Percentiles rank a stretch among this genome's conserved stretches.
phyloP scores from a whole-genome alignment of 2,329 filamentous ascomycete genomes.

The Chrysosporium keratinophilum region DNA sequence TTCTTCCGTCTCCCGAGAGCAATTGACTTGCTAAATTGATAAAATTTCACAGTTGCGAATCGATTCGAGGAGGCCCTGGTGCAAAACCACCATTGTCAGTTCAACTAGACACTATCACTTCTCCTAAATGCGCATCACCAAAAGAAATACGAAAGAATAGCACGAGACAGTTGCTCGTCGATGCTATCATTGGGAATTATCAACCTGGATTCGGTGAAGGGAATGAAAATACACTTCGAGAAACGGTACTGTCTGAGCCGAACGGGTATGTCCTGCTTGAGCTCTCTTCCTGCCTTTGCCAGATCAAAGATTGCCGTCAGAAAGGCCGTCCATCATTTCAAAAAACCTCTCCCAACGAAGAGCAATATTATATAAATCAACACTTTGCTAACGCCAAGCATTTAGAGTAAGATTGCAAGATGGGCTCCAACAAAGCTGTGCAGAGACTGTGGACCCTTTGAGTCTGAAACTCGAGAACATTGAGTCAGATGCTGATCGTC shows the following conservation, averaged over 20 bases:
- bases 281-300: neutral
- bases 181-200: neutral
- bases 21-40: neutral
- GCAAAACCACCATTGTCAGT: neutral
- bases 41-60: conserved; percentile 1
- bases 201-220: neutral
- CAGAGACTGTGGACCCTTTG: neutral
- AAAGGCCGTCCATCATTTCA: too few species aligned
- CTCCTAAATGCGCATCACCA: neutral
- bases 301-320: neutral
- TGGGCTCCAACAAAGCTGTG: neutral
- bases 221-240: neutral
- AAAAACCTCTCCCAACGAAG: too few species aligned
- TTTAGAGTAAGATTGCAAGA: too few species aligned
- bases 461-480: neutral
- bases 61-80: neutral
- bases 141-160: neutral
- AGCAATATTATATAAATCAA: too few species aligned
- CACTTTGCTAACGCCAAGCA: too few species aligned
- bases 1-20: neutral
- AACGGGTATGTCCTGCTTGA: neutral
- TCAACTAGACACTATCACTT: neutral
- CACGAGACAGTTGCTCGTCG: conserved; percentile 1
- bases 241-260: neutral
- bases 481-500: neutral